A percentile compares a stretch with the other conserved stretches of the same genome.
phyloP scores from a whole-genome alignment of 2,329 filamentous ascomycete species.

The Trichoderma lentiforme region DNA sequence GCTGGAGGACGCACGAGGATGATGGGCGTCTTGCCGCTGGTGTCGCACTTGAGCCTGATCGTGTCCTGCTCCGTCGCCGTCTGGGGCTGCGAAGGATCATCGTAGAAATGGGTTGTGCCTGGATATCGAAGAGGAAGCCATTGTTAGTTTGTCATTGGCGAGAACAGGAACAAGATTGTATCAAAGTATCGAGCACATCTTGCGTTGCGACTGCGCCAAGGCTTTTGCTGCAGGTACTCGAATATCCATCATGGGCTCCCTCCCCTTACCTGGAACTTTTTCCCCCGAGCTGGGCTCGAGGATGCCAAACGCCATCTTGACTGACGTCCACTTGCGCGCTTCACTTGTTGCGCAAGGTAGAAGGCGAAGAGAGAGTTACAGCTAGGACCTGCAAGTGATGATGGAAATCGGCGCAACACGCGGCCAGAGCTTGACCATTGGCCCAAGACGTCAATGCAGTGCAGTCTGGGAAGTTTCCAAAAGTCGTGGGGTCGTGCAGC shows the following conservation, averaged over 20 bases:
- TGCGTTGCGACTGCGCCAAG: not conserved
- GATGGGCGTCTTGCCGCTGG: conserved; percentile 61
- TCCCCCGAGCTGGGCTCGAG: conserved; percentile 63
- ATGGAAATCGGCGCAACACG: not conserved
- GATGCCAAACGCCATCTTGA: conserved; percentile 58
- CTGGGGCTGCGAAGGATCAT: conserved; percentile 52
- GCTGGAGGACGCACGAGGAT: conserved; percentile 60
- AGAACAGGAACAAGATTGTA: not conserved
- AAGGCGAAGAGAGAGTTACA: not conserved
- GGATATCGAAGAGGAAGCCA: not conserved
- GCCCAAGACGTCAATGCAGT: not conserved
- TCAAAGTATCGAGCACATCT: not conserved
- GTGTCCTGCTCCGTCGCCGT: conserved; percentile 38
- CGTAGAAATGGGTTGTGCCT: conserved; percentile 64
- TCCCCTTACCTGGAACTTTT: conserved; percentile 67
- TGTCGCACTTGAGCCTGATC: conserved; percentile 66
- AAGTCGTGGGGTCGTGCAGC: not conserved
- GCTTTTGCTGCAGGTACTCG: not conserved
- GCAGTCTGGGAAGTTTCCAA: not conserved
- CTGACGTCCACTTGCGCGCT: not conserved
- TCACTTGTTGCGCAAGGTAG: not conserved
- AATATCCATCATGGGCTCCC: not conserved
- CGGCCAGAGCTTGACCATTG: not conserved
- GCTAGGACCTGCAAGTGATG: not conserved
- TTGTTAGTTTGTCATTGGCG: not conserved